Base-by-base conservation (phyloP, 768 basidiomycete species). In the Tricholoma bakamatsutake region DNA sequence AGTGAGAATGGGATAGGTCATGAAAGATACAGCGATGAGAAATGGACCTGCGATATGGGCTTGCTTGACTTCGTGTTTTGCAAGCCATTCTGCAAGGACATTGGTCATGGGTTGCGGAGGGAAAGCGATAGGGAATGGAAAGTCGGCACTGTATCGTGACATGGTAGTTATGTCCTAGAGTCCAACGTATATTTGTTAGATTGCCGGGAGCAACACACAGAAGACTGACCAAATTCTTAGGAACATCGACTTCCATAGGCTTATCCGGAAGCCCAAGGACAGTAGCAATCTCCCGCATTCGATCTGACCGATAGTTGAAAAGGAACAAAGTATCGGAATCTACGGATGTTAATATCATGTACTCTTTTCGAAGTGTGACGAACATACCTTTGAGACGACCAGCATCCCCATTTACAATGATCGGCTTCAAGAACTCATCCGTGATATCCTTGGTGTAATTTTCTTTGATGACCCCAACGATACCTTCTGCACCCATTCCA, bases 301-400 rank as follows among this genome's bases (percentile, higher is more conserved):
- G 87, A 69, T 98, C 94, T 0, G 94, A 95, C 58, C 95, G 87
- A 71, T 98, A 97, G 76, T 98, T 98, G 85, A 96, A 98, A 75
- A 90, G 85, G 81, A 96, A 97, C 4, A 98, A 66, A 0, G 93
- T 95, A 70, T 97, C 94, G 42, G 76, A 79, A 55, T 93, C 92
- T 92, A 60, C 34, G 39, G 49, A 50, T 31, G 10, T 21, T 46
- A 21, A 21, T 11, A 10, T 45, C 15, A 51, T 35, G 12, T 33
- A 17, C 30, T 30, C 55, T 17, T 24, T 18, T 10, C 31, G 46
- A 46, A 57, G 9, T 48, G 15, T 47, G 30, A n/a, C 7, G 8
- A 37, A 69, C 76, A 48, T 61, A 88, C 90, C 87, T 71, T 93
- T 88, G 65, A 96, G 83, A 43, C 93, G 76, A 7, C 88, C 88